A percentile compares a stretch with the other conserved stretches of the same genome.
These are phyloP conservation scores for Aspergillus brunneoviolaceus DNA, from an alignment of 2,329 filamentous ascomycete genomes.

Conservation along the genomic window DNA sequence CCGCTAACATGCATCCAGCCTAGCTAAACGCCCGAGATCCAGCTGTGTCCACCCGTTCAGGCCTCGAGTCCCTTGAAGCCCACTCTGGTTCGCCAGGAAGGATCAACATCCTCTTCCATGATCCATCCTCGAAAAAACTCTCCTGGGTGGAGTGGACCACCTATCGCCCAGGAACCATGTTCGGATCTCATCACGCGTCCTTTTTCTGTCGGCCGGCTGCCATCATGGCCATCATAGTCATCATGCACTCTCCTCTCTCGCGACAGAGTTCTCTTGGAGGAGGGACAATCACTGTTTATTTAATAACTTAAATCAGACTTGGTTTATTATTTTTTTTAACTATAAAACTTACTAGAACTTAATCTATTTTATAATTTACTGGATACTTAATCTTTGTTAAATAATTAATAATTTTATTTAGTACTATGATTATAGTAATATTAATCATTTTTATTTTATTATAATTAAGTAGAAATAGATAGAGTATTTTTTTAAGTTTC, in stretches of 20 bases:
- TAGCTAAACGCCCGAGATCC: not conserved
- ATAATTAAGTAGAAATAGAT: too few species aligned
- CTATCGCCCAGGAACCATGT: conserved; percentile 12
- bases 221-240: too few species aligned
- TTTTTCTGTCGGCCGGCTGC: conserved; percentile 11
- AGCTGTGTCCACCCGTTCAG: not conserved
- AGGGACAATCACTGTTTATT: conserved; percentile 4
- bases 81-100: conserved; percentile 14
- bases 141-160: conserved; percentile 6
- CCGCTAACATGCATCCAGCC: not conserved
- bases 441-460: too few species aligned
- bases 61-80: conserved; percentile 1
- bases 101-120: conserved; percentile 9
- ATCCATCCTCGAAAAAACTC: not conserved
- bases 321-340: too few species aligned
- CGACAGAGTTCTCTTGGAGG: conserved; percentile 4
- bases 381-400: too few species aligned
- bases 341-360: too few species aligned
- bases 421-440: too few species aligned
- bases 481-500: too few species aligned
- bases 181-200: conserved; percentile 16
- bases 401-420: too few species aligned
- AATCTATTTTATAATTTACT: too few species aligned
- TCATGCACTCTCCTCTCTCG: conserved; percentile 7
- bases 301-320: too few species aligned